Evolutionary conservation across 148 eudicot species (phyloP), one percentile per base, ranked within the genome.

Genomic region (Chenopodium berlandieri): DNA sequence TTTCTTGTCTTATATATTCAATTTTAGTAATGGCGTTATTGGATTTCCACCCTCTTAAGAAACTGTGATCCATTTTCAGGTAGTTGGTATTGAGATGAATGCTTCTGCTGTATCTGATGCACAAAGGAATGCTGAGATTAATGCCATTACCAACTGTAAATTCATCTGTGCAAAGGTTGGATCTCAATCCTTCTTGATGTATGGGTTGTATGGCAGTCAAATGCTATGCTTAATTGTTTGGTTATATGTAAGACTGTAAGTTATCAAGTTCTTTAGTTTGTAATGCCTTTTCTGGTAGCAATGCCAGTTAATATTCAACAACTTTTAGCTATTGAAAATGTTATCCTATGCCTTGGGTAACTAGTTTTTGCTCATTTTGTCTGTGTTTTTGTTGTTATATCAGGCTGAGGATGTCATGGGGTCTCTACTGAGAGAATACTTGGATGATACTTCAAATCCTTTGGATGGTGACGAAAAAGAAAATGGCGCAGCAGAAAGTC

Each of bases 81-180:
- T 95, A 83, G 94, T 95, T 76, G 98, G 97, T 72, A 91, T 95
- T 81, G 98, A 95, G 89, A 93, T 95, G 97, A 95, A 95, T 93
- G 97, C 97, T 80, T 95, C 98, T 80, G 98, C 98, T 72, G 97
- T 95, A 81, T 84, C 89, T 58, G 97, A 92, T 83, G 98, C 98
- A 54, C 83, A 87, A 23, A 94, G 92, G 80, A 95, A 95, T 90
- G 98, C 98, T 31, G 97, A 95, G 82, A 90, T 92, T 31, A 95
- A 95, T 86, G 97, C 94, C 86, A 93, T 95, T 72, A 84, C 89
- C 44, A 95, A 95, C 75, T 95, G 97, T 86, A 93, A 88, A 83
- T 95, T 95, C 87, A 83, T 95, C 77, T 93, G 98, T 85, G 84
- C 91, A 78, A 95, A 95, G 98, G 98, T 92, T 66, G 86, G 82